Base-by-base conservation (phyloP, 495 filamentous ascomycete species). In the Penicillium diatomitis region DNA sequence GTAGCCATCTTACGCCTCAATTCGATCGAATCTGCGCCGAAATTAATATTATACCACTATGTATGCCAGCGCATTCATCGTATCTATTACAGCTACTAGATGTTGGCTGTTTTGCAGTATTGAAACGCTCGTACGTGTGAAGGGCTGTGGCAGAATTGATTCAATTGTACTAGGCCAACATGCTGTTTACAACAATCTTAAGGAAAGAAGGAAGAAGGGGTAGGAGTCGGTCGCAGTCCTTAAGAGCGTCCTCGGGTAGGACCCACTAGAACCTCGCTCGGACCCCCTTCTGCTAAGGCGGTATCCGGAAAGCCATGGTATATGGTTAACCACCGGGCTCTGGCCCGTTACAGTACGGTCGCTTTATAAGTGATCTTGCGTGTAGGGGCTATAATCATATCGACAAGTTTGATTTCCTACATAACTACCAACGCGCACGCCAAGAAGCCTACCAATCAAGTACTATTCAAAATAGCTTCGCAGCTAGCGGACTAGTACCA, bases 21-120 rank as follows among this genome's bases (percentile, higher is more conserved):
- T 62, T 60, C 32, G 46, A 56, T 9, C 37, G 51, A 32, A 57
- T 58, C 35, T 57, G 42, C 29, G 11, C 39, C 9, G 37, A 55
- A 9, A 37, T 53, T 10, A 47, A 58, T 30, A 58, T 62, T 45
- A 47, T 56, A 4, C 37, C 53, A 2, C 38, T 62, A 8, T 63
- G 49, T 38, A 52, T 66, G 28, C 53, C 61, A 4, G 6, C 57
- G 11, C 54, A 64, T 50, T 55, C 48, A 5, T 61, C 62, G 6
- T 48, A 66, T 38, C 20, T 53, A 6, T 46, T 62, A 11, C 61
- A 66, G 41, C 63, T 59, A 8, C 54, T 66, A 20, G 61, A 62
- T 54, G 49, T 67, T n/a, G 48, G 56, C 8, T 45, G 46, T 46
- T 60, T 65, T 50, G 32, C 45, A 4, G 41, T 48, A 0, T 32